These are phyloP conservation scores for Penicillium sp. DNA, from an alignment of 2,329 filamentous ascomycete species.

Conservation along the genomic window DNA sequence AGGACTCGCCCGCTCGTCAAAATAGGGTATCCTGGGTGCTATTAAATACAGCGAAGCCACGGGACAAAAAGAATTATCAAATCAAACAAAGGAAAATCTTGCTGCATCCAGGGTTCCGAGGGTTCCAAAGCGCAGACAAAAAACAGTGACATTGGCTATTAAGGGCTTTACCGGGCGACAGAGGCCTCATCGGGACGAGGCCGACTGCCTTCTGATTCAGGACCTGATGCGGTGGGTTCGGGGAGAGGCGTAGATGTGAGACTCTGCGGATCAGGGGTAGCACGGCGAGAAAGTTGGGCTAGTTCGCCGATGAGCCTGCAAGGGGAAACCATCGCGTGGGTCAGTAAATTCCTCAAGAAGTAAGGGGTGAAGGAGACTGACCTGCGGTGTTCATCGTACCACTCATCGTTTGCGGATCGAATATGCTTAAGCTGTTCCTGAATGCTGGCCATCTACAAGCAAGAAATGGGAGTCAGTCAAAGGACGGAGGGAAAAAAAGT, in stretches of 20 bases:
- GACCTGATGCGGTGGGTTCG: conserved; percentile 15
- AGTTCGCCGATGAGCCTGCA: conserved; percentile 38
- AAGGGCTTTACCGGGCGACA: conserved; percentile 9
- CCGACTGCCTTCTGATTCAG: conserved; percentile 16
- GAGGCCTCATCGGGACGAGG: conserved; percentile 11
- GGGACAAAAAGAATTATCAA: conserved; percentile 17
- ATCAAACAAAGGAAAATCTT: conserved; percentile 22
- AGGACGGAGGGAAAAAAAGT: conserved; percentile 1
- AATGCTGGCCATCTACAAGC: conserved; percentile 44
- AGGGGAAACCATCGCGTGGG: conserved; percentile 3
- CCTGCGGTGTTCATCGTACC: conserved; percentile 42
- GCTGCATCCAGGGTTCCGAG: conserved; percentile 4
- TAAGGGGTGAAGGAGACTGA: conserved; percentile 19
- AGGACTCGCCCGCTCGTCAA: conserved; percentile 9
- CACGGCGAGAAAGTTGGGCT: conserved; percentile 30
- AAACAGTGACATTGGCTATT: background rate
- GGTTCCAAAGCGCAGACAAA: background rate
- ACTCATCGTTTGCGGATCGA: conserved; percentile 42
- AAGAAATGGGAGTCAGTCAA: conserved; percentile 16
- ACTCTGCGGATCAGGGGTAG: conserved; percentile 26
- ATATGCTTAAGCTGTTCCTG: conserved; percentile 45
- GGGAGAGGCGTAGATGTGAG: conserved; percentile 28
- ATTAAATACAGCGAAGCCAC: conserved; percentile 21
- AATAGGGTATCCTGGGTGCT: conserved; percentile 25
- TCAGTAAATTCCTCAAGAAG: background rate